Evolutionary conservation across 192 early-diverging fungal genomes (phyloP), one percentile per base, ranked within the genome.

Genomic region (Mortierella antarctica): DNA sequence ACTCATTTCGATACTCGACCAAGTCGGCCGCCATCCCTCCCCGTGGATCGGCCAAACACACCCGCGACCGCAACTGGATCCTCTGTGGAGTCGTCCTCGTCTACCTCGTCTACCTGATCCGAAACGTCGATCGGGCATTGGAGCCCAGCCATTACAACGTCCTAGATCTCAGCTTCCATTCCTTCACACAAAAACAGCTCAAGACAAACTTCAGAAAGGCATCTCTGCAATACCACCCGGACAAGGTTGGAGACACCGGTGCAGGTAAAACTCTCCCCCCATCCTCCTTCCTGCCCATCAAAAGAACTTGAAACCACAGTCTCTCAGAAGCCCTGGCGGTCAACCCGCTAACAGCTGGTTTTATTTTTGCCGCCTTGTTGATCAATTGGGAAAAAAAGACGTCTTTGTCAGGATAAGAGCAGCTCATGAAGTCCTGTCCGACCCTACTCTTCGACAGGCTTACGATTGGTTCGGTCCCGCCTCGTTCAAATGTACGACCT

Each of bases 141-240:
- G 62, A 45, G 2, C 4, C 13, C 13, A 73, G 40, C 40, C 48
- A 65, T 42, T 73, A 73, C 45, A 47, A 57, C 14, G 45, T 15
- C 9, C 5, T 73, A 6, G 71, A 65, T 1, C 17, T 73, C 14
- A 23, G 41, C 39, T 65, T 73, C 41, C n/a, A 23, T 4, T 5
- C 14, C 7, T 65, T 73, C 20, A 42, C 71, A 4, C 54, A 59
- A n/a, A 73, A 65, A 21, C 53, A 65, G 41, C 31, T 73, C 0
- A 65, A 60, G 56, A 51, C 63, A 7, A 73, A 73, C 23, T 73
- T 73, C 20, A 20, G 57, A 57, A 65, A 60, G 48, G 62, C 62
- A 5, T 65, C 56, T 15, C 46, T 73, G 41, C 44, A 46, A 47
- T 73, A 73, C 41, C 71, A 73, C 51, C 71, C 71, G 11, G 71